A percentile compares a stretch with the other conserved stretches of the same genome.
Evolutionary conservation across 768 basidiomycete genomes (phyloP).

Genomic region (Hericium rajendrae): DNA sequence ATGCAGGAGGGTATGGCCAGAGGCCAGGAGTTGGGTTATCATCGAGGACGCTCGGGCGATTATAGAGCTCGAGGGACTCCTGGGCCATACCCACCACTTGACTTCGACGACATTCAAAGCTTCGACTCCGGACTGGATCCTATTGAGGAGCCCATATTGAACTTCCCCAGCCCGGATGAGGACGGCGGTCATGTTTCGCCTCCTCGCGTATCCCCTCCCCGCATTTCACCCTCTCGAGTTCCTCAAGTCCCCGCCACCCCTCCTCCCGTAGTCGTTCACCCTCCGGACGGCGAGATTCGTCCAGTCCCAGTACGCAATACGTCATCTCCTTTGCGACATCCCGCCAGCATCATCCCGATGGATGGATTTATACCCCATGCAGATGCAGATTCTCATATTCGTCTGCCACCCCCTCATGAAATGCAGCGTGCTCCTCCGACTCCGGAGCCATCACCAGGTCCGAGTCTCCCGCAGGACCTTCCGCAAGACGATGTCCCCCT

Average conservation of each 20-base stretch:
- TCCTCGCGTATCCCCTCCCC: neutral
- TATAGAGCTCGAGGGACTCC: constrained; percentile 2
- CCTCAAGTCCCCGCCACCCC: neutral
- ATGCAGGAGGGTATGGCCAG: constrained; percentile 40
- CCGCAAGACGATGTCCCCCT: constrained; percentile 6
- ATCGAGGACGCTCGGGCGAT: constrained; percentile 17
- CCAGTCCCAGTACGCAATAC: constrained; percentile 5
- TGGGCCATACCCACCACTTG: neutral
- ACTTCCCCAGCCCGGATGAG: constrained; percentile 5
- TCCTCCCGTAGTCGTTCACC: neutral
- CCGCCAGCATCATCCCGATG: constrained; percentile 7
- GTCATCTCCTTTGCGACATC: constrained; percentile 5
- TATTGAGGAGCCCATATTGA: constrained; percentile 12
- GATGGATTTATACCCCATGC: constrained; percentile 12
- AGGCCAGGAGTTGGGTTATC: constrained; percentile 22
- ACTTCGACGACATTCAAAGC: constrained; percentile 3
- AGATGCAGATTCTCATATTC: constrained; percentile 9
- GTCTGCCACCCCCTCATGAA: constrained; percentile 12
- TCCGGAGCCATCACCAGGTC: neutral
- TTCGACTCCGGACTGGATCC: constrained; percentile 6
- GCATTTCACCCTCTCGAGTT: neutral
- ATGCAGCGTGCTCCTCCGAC: constrained; percentile 5
- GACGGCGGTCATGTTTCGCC: neutral
- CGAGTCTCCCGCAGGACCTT: neutral
- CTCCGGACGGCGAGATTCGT: neutral